Base-by-base conservation (phyloP, 176 grass and related monocot species). In the Oryza australiensis region DNA sequence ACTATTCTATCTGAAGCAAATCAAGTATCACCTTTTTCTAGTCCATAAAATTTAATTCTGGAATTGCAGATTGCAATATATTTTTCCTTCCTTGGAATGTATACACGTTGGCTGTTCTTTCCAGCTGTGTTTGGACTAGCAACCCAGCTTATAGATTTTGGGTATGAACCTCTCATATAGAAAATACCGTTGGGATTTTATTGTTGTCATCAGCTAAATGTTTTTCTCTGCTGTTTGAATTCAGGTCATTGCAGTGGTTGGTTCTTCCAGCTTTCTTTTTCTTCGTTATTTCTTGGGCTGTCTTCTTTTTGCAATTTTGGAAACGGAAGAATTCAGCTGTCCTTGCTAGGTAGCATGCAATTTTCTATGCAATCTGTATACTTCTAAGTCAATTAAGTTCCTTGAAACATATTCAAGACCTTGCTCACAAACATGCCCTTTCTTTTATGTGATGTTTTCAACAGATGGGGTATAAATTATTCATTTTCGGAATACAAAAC, bases 221-320 rank as follows among this genome's bases (percentile, higher is more conserved):
- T 77, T 87, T 26, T 15, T 30, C 26, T 86, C 26, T 26, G 23
- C 51, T 40, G 49, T 86, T 71, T 77, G 66, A 33, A 83, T 85
- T 79, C 77, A 99, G 96, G 71, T 72, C 79, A 59, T 75, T 99
- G 87, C 96, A 99, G 80, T 91, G 91, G 87, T 71, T 99, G 57
- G 93, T 93, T 79, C 96, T 95, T 90, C 96, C 96, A 83, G 66
- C 80, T 79, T 99, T 95, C 87, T 99, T 99, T 84, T 84, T 99
- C 73, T 95, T 99, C 48, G 63, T 99, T 55, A 88, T 95, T 80
- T 93, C 90, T 68, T 95, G 96, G 96, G 96, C 96, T 22, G 93
- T 95, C 51, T 84, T 99, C 76, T 93, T 99, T 81, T 87, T 99
- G 69, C 96, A 99, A 87, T 99, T 99, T 75, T 99, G 96, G 96